Base-by-base conservation (phyloP, 768 basidiomycete genomes). In the Heimioporus sp. region DNA sequence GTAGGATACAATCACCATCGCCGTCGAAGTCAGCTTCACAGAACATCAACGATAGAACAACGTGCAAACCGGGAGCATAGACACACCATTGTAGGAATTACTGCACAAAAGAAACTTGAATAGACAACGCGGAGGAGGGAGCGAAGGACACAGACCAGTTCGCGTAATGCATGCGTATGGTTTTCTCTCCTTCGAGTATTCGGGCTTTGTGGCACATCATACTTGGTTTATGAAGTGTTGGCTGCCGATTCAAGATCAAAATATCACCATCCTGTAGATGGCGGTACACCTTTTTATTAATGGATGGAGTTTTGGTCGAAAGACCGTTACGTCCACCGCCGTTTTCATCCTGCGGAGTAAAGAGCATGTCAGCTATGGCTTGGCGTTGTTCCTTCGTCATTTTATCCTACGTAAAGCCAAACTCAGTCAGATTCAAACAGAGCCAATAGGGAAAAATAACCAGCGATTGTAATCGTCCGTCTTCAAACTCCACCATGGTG, bases 141-240 rank as follows among this genome's bases (percentile, higher is more conserved):
- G 36, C 10, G 51, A 13, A 62, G 15, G 10, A 48, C 40, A 75
- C 84, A 47, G 53, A 96, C 94, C 96, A 99, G 65, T 99, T 99
- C 21, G 97, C 96, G 65, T 99, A 99, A 74, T 99, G 97, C 95
- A 99, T 95, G 13, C 97, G 83, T 66, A 99, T 98, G 0, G 97
- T 98, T 77, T 98, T 99, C 72, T 99, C 97, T 21, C 96, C 97
- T 55, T 85, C 81, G 55, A 99, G 69, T 17, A 98, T 88, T 51
- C 87, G 86, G 15, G 96, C 96, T 60, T 83, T 88, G 68, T 99
- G 97, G 9, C 86, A 87, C 97, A 99, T 99, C 96, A 99, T 99
- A 77, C 91, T 93, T 19, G 97, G 96, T 66, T 99, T 99, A 69
- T 99, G 97, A 47, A 99, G 78, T 2, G 97, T 98, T 8, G 97